Base-by-base conservation (phyloP, 176 grass and related monocot species). In the Juncus effusus region DNA sequence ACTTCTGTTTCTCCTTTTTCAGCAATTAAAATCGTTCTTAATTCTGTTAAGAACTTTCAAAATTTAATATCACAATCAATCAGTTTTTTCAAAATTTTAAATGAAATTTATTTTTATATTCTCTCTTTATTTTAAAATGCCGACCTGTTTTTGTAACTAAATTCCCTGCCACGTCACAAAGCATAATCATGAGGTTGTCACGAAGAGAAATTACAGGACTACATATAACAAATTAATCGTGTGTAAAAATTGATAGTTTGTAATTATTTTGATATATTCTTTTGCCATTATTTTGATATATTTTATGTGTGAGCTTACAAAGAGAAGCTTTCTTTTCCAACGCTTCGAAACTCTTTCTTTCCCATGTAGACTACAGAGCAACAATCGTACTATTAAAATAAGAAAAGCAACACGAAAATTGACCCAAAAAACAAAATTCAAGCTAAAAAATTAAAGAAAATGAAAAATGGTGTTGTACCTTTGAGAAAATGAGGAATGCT, bases 161-260 rank as follows among this genome's bases (percentile, higher is more conserved):
- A 53, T 60, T 83, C 2, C 75, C 81, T n/a, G 65, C 75, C 39
- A 28, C 42, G 10, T 77, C 38, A 9, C 60, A 61, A 15, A 83
- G 55, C 45, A 83, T 78, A 6, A 83, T 41, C 5, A 78, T 50
- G 19, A 83, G 56, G 36, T 83, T 63, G n/a, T 83, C 80, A 12
- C 65, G 65, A 7, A 83, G 19, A 42, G 80, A 78, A 11, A 58
- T 53, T 37, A 83, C 60, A 5, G 80, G 80, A 54, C 80, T 83
- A 74, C 54, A 83, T 45, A 38, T 16, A 56, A 9, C 35, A 56
- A 83, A 73, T 9, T 67, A 7, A 6, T 55, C 8, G 13, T 59
- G 6, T 41, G 19, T 70, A 13, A 65, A 66, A 55, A 59, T 40
- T 40, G 13, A 2, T 44, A 70, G 15, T 13, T 35, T 56, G 19